A percentile compares a stretch with the other conserved stretches of the same genome.
phyloP scores from a whole-genome alignment of 805 yeast genomes.

The Pichia nanzhaoensis region DNA sequence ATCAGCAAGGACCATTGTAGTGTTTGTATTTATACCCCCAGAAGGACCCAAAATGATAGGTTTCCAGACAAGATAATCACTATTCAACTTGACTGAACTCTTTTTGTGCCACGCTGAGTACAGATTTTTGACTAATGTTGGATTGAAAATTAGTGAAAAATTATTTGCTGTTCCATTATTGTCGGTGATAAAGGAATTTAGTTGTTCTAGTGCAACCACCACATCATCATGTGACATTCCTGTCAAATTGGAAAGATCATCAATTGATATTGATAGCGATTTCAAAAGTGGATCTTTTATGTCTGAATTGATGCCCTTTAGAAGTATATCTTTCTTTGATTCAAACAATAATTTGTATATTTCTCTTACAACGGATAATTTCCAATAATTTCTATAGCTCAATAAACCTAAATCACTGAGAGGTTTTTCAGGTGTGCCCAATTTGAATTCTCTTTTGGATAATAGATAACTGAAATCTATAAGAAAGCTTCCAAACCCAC shows the following conservation, averaged over 20 bases:
- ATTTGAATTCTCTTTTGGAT: conserved; percentile 64
- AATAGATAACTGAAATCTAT: conserved; percentile 86
- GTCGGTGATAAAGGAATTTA: conserved; percentile 48
- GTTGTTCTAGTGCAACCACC: conserved; percentile 74
- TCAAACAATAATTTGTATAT: conserved; percentile 24
- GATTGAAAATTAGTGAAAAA: conserved; percentile 51
- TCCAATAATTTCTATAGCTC: conserved; percentile 88
- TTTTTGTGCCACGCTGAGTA: conserved; percentile 49
- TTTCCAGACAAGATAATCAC: conserved; percentile 62
- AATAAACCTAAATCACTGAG: conserved; percentile 77
- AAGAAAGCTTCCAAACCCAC: conserved; percentile 82
- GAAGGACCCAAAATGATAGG: conserved; percentile 81
- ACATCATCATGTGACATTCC: conserved; percentile 89
- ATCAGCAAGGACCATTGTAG: conserved; percentile 33
- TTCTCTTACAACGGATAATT: conserved; percentile 48
- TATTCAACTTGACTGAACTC: conserved; percentile 44
- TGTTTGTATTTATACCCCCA: conserved; percentile 70
- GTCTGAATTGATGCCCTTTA: not conserved
- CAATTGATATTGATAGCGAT: conserved; percentile 39
- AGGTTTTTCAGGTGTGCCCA: conserved; percentile 96
- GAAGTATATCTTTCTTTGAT: conserved; percentile 1
- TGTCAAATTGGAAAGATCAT: conserved; percentile 57
- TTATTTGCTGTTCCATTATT: conserved; percentile 34
- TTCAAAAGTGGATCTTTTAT: conserved; percentile 5
- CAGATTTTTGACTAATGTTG: conserved; percentile 34